Evolutionary conservation across 2,329 filamentous ascomycete species (phyloP).

Genomic region (Chaetomium sp.): DNA sequence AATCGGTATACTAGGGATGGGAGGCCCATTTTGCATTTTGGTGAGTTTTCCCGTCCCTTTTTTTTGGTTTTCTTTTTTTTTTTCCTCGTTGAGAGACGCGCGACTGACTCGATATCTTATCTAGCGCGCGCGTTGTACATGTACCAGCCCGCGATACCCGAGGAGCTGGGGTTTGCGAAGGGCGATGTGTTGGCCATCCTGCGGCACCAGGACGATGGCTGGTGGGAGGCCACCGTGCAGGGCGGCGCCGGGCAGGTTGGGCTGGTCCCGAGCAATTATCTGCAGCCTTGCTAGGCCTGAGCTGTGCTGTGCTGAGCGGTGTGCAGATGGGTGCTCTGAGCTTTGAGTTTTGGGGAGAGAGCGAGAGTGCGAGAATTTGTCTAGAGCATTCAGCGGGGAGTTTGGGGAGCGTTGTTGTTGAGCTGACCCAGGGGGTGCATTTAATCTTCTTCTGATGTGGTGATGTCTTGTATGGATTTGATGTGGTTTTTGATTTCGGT

Average conservation of each 20-base stretch:
- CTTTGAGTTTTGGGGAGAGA: background rate
- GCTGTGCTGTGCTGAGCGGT: no score
- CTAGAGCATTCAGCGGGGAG: slow-evolving; percentile 15
- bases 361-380: background rate
- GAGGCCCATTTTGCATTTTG: slow-evolving; percentile 85
- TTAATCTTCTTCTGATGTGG: slow-evolving; percentile 13
- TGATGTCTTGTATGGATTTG: slow-evolving; percentile 14
- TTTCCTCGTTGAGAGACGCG: background rate
- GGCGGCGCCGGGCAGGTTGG: slow-evolving; percentile 62
- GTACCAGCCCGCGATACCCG: slow-evolving; percentile 92
- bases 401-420: slow-evolving; percentile 7
- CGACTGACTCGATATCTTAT: background rate
- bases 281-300: slow-evolving; percentile 55
- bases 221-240: slow-evolving; percentile 98
- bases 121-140: slow-evolving; percentile 90
- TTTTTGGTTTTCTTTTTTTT: background rate
- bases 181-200: slow-evolving; percentile 88
- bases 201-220: slow-evolving; percentile 92
- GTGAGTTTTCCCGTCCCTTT: slow-evolving; percentile 60
- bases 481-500: background rate
- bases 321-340: background rate
- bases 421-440: slow-evolving; percentile 7
- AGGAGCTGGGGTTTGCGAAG: slow-evolving; percentile 90
- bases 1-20: slow-evolving; percentile 84
- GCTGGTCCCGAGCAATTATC: slow-evolving; percentile 69